Base-by-base conservation (phyloP, 1,139 yeast species). In the Meyerozyma smithsonii region DNA sequence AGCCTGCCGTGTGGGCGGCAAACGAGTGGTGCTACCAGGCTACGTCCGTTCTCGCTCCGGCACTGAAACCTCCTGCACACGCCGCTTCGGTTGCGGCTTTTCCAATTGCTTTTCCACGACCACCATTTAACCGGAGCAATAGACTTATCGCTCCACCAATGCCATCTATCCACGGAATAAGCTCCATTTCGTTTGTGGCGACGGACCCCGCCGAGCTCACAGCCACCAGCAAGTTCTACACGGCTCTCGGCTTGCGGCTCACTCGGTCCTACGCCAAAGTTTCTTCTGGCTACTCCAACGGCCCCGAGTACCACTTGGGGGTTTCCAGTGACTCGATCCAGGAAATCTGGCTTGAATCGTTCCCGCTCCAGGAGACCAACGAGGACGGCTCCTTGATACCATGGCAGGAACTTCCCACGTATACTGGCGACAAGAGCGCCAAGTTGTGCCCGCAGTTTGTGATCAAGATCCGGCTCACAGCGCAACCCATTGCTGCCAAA, bases 321-420 rank as follows among this genome's bases (percentile, higher is more conserved):
- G 67, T 84, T 34, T 75, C 87, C 16, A 69, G 68, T 43, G 86
- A 81, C 47, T 82, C 89, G 1, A 53, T 80, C 39, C 72, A 70
- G 47, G 94, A 84, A 59, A 61, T 77, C 34, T 84, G 94, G 92
- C 56, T 84, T 36, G 85, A 83, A 52, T 66, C 80, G 18, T 82
- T 80, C 58, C 86, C 86, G 18, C 64, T 81, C 36, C 75, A 78
- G 39, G 73, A 74, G 48, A 42, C 64, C 18, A 77, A 73, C 49
- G 56, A 53, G 16, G 54, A 64, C 36, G 81, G 81, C 1, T 60
- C 65, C 51, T 56, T 77, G 45, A 63, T 70, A 33, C 88, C 88
- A 12, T 66, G 78, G 62, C 84, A 79, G 51, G 84, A 81, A 50
- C 58, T 71, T 44, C 58, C 64, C 36, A 64, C 76, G 36, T 77